Evolutionary conservation across 495 filamentous ascomycete species (phyloP).

Genomic region (Platismatia glauca): DNA sequence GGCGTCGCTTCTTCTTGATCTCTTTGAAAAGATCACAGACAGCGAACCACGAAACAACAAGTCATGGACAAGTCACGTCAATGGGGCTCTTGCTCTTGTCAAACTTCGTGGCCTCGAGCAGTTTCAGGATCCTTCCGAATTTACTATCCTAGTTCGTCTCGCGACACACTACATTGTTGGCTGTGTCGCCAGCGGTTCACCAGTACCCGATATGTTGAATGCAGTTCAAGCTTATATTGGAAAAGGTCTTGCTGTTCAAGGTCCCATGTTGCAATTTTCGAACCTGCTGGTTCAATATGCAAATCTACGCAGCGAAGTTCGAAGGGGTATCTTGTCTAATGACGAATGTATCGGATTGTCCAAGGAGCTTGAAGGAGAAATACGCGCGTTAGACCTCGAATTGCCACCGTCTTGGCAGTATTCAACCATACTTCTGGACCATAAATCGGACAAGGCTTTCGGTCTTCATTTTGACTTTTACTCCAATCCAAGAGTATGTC

Average conservation of each 20-base stretch:
- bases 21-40: conserved; percentile 26
- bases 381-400: background rate
- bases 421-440: background rate
- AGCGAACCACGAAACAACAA: conserved; percentile 6
- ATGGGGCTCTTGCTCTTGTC: conserved; percentile 28
- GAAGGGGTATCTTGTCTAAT: background rate
- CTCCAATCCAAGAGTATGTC: conserved; percentile 19
- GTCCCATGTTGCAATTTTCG: conserved; percentile 15
- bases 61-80: conserved; percentile 25
- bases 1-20: conserved; percentile 24
- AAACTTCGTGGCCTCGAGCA: conserved; percentile 21
- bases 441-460: conserved; percentile 15
- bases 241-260: conserved; percentile 8
- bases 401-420: background rate
- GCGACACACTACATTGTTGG: conserved; percentile 21
- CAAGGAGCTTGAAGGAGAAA: conserved; percentile 4
- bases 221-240: conserved; percentile 17
- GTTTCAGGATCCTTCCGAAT: conserved; percentile 15
- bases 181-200: conserved; percentile 16
- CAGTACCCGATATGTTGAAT: conserved; percentile 20
- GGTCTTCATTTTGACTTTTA: conserved; percentile 25
- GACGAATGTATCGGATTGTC: background rate
- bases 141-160: conserved; percentile 19
- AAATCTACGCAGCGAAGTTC: background rate
- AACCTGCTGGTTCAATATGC: conserved; percentile 8